Evolutionary conservation across 202 grass and related monocot species (phyloP), one percentile per base, ranked within the genome.

Genomic region (Schoenoplectus tabernaemontani): DNA sequence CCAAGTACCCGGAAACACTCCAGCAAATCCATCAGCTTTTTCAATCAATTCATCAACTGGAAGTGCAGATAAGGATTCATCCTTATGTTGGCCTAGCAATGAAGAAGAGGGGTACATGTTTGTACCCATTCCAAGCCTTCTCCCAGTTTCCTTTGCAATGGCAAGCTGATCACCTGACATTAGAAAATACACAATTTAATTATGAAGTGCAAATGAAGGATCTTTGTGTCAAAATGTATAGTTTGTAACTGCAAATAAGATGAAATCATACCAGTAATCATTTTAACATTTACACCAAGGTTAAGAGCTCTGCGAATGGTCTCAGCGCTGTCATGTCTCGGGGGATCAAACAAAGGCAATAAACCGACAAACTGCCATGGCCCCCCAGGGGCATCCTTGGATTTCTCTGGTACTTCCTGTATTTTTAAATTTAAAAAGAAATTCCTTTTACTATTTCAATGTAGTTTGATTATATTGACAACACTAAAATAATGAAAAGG

Each of bases 21-120:
- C 96, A 7, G 91, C 96, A 24, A 98, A 98, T 16, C 95, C 95
- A 24, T 98, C 95, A 7, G 95, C 95, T 63, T 94, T 98, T 64
- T 90, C 88, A 69, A 98, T 95, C 33, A 98, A 80, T 26, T 98
- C 95, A 53, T 95, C 88, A 0, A 87, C 60, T 2, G 96, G 91
- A 57, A 95, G 20, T 6, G 81, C 78, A 38, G 88, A 84, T 4
- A 92, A 87, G 2, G 87, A 85, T 61, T 86, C 84, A 63, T 95
- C 91, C n/a, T 86, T 92, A 42, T 39, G 30, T 65, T 95, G 87
- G 8, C 91, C 84, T 7, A 98, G 91, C 58, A 98, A 60, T 1
- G 81, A 87, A 24, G 91, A 98, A 20, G 95, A 92, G 51, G 91
- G 95, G 78, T 98, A 98, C 95, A 98, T 98, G 86, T 98, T 98